phyloP scores from a whole-genome alignment of 306 rosid genomes.

The Prunus mume region DNA sequence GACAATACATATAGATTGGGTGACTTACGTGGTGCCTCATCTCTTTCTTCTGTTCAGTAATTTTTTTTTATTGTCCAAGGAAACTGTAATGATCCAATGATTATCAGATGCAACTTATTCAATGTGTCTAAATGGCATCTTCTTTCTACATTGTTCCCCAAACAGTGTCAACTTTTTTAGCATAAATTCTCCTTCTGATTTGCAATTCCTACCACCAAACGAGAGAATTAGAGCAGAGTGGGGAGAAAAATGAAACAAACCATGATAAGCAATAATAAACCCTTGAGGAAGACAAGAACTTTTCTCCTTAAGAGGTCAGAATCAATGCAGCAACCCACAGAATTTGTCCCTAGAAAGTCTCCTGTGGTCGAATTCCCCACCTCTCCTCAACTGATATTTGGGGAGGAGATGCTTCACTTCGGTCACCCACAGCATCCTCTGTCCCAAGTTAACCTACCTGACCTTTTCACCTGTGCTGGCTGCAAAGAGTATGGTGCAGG shows the following conservation, averaged over 20 bases:
- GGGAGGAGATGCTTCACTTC: slow-evolving; percentile 62
- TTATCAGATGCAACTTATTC: not conserved
- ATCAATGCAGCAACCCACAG: slow-evolving; percentile 19
- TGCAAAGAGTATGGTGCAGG: slow-evolving; percentile 86
- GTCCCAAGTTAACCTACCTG: slow-evolving; percentile 38
- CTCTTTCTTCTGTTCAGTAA: not conserved
- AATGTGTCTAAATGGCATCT: slow-evolving; percentile 19
- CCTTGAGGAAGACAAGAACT: slow-evolving; percentile 34
- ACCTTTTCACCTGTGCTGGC: slow-evolving; percentile 62
- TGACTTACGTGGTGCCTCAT: no score
- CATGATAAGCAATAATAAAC: slow-evolving; percentile 2
- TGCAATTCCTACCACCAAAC: slow-evolving; percentile 28
- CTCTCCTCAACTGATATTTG: slow-evolving; percentile 57
- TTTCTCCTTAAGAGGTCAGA: slow-evolving; percentile 30
- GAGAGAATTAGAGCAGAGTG: not conserved
- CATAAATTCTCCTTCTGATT: slow-evolving; percentile 25
- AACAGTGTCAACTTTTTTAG: slow-evolving; percentile 28
- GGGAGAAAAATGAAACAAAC: not conserved
- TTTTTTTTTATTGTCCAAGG: not conserved
- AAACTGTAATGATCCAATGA: not conserved
- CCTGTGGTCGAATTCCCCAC: slow-evolving; percentile 42
- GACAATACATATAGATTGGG: no score
- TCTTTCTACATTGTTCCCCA: slow-evolving; percentile 15
- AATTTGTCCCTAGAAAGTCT: slow-evolving; percentile 26
- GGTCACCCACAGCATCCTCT: slow-evolving; percentile 78